Conservation (phyloP, 768 basidiomycete genomes). For the Mycena sanguinolenta region DNA sequence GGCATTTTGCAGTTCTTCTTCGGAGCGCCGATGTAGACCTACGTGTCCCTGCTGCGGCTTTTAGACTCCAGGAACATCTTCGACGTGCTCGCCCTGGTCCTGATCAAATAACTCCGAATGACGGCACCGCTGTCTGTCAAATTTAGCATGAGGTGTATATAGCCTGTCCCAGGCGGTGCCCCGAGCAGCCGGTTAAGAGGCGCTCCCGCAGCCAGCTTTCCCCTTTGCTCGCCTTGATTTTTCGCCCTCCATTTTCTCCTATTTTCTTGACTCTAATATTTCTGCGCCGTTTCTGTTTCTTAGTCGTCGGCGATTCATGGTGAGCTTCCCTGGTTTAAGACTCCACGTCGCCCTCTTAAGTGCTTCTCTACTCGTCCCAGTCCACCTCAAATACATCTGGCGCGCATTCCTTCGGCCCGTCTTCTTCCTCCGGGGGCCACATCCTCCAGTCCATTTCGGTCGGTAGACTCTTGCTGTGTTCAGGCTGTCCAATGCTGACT, state of each 20-base stretch:
- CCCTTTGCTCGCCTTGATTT: background rate
- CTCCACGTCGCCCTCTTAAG: background rate
- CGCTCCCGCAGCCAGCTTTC: background rate
- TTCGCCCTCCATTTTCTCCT: background rate
- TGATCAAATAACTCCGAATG: constrained; percentile 2
- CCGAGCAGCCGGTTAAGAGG: background rate
- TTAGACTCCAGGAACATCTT: background rate
- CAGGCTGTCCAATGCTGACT: background rate
- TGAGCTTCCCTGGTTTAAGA: background rate
- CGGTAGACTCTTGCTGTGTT: background rate
- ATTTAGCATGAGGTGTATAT: constrained; percentile 7
- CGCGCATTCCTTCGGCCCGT: background rate
- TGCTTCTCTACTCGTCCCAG: background rate
- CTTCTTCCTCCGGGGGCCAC: background rate
- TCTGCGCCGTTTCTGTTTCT: background rate
- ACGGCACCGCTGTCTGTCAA: constrained; percentile 1
- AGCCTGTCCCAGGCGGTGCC: background rate
- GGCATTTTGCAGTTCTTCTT: background rate
- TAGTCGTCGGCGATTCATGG: background rate
- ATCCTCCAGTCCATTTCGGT: background rate
- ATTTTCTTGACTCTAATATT: background rate
- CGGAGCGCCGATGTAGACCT: background rate
- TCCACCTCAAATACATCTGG: background rate
- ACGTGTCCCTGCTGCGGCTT: background rate
- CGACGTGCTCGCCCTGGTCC: background rate